Conservation (phyloP, 2,329 filamentous ascomycete species). For the Nigrospora osmanthi region DNA sequence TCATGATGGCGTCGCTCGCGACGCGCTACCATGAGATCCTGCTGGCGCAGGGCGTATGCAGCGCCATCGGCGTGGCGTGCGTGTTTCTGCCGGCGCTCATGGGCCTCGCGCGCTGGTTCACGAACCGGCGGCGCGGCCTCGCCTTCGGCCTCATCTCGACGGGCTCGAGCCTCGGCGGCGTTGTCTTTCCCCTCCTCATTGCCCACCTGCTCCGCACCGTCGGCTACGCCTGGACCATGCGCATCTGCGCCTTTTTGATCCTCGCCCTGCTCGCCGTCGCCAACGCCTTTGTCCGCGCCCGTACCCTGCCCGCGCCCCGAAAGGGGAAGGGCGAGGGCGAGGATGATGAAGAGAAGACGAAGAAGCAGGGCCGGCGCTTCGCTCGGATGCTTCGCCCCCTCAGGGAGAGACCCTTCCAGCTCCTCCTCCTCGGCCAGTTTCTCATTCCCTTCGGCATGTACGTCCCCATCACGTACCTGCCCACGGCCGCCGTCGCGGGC, state of each 20-base stretch:
- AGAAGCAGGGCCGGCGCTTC: background rate
- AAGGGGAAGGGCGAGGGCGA: background rate
- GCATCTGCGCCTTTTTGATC: constrained; percentile 10
- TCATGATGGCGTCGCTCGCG: constrained; percentile 56
- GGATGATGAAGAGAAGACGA: too few relatives aligned
- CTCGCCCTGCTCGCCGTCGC: constrained; percentile 7
- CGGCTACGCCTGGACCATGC: constrained; percentile 26
- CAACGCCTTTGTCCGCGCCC: constrained; percentile 4
- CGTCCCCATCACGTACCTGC: constrained; percentile 5
- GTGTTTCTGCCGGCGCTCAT: constrained; percentile 27
- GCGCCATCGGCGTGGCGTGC: constrained; percentile 31
- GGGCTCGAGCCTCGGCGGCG: constrained; percentile 46
- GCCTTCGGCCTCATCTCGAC: constrained; percentile 46
- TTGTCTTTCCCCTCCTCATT: constrained; percentile 53
- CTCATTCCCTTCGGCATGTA: constrained; percentile 6
- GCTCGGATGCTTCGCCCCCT: constrained; percentile 1
- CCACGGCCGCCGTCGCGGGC: background rate
- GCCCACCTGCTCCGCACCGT: constrained; percentile 42
- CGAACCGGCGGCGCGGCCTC: constrained; percentile 34
- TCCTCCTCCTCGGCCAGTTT: background rate
- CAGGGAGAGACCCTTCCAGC: constrained; percentile 1
- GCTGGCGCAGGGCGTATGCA: constrained; percentile 32
- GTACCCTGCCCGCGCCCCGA: background rate
- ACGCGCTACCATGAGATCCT: constrained; percentile 36
- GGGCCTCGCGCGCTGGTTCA: constrained; percentile 42